Evolutionary conservation across 345 rosid species (phyloP).

Genomic region (Anastatica hierochuntica): DNA sequence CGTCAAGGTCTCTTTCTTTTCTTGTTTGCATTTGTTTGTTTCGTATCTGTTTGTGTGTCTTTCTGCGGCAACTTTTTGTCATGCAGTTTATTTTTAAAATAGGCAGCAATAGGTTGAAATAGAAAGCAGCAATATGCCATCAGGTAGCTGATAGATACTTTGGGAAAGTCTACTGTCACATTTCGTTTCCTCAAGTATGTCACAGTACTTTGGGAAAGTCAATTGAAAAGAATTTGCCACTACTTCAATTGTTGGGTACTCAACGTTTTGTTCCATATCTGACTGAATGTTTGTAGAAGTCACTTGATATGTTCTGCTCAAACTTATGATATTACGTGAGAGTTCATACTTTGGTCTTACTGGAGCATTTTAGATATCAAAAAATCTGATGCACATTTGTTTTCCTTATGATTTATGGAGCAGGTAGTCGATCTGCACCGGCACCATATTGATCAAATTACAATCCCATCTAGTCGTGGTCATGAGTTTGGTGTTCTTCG

Average conservation of each 20-base stretch:
- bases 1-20: conserved; percentile 43
- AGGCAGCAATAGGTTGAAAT: neutral
- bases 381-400: conserved; percentile 6
- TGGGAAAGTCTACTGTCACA: neutral
- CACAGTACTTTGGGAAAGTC: neutral
- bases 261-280: neutral
- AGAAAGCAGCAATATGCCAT: neutral
- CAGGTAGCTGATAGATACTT: neutral
- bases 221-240: neutral
- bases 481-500: conserved; percentile 72
- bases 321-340: neutral
- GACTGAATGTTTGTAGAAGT: neutral
- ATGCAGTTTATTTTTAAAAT: neutral
- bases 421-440: conserved; percentile 93
- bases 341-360: neutral
- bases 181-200: too few species aligned
- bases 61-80: neutral
- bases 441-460: conserved; percentile 87
- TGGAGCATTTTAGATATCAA: conserved; percentile 1
- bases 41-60: conserved; percentile 1
- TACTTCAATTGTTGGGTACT: neutral
- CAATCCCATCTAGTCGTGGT: conserved; percentile 72
- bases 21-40: neutral
- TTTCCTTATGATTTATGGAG: conserved; percentile 13
- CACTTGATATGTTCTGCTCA: neutral